Conservation (phyloP, 768 basidiomycete genomes). For the Lactarius hatsudake region DNA sequence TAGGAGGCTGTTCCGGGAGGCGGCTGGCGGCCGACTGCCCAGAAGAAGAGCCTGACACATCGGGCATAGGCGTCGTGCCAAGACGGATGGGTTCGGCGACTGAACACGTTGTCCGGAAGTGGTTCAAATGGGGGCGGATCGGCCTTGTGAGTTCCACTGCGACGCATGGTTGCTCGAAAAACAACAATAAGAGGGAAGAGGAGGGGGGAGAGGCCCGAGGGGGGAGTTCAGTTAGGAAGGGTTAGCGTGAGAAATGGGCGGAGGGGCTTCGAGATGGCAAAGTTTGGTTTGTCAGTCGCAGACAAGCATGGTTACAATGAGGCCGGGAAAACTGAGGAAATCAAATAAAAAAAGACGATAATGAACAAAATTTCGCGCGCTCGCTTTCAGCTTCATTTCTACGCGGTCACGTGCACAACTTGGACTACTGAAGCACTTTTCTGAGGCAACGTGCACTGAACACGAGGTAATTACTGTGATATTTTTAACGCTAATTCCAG, state of each 20-base stretch:
- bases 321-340: neutral
- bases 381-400: neutral
- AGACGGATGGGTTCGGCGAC: conserved; percentile 4
- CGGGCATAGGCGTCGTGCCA: conserved; percentile 24
- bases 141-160: neutral
- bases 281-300: neutral
- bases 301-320: conserved; percentile 7
- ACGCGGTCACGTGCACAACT: neutral
- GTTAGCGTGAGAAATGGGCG: neutral
- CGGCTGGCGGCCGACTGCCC: conserved; percentile 22
- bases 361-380: neutral
- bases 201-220: neutral
- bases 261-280: neutral
- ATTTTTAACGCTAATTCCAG: too few relatives aligned
- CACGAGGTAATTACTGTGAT: too few relatives aligned
- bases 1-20: conserved; percentile 15
- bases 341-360: neutral
- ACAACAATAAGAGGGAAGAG: neutral
- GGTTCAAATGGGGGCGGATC: conserved; percentile 17
- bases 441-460: too few relatives aligned
- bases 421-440: too few relatives aligned
- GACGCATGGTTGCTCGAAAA: conserved; percentile 4
- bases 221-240: neutral
- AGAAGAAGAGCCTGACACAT: conserved; percentile 22
- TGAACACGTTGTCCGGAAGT: conserved; percentile 20